A percentile compares a stretch with the other conserved stretches of the same genome.
phyloP scores from a whole-genome alignment of 345 rosid species.

The Pistacia integerrima region DNA sequence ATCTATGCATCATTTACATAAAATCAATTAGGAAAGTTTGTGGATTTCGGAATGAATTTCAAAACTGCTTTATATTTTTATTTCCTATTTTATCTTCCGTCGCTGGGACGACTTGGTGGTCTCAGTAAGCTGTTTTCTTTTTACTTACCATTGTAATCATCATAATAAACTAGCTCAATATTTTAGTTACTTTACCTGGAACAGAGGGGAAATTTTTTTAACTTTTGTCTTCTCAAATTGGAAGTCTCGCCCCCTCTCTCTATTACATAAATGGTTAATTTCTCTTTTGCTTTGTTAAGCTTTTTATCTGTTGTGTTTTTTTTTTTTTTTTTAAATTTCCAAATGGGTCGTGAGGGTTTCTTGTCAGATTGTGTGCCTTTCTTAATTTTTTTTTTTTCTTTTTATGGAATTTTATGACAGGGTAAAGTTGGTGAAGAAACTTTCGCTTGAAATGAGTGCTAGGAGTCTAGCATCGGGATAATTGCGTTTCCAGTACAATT shows the following conservation, averaged over 20 bases:
- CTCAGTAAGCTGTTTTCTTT: not conserved
- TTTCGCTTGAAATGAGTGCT: constrained; percentile 3
- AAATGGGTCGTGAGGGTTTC: not conserved
- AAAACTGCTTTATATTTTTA: not conserved
- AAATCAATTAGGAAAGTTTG: not conserved
- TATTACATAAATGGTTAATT: not conserved
- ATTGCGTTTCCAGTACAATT: constrained; percentile 13
- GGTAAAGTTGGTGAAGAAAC: constrained; percentile 4
- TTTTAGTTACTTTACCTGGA: not conserved
- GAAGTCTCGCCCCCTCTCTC: too few relatives aligned
- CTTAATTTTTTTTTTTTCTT: not conserved
- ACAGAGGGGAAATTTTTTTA: too few relatives aligned
- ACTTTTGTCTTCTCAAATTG: too few relatives aligned
- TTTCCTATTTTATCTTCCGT: not conserved
- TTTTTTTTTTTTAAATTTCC: not conserved
- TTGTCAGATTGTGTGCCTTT: not conserved
- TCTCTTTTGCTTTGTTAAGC: not conserved
- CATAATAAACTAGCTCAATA: not conserved
- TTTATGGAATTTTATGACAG: constrained; percentile 4
- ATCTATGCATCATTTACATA: constrained; percentile 6
- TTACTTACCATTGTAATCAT: not conserved
- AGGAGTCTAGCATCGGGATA: constrained; percentile 15
- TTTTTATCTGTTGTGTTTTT: not conserved
- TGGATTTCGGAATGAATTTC: not conserved
- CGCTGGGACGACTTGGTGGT: not conserved